These are phyloP conservation scores for Scutellaria galericulata DNA, from an alignment of 257 asterid genomes.

Conservation along the genomic window DNA sequence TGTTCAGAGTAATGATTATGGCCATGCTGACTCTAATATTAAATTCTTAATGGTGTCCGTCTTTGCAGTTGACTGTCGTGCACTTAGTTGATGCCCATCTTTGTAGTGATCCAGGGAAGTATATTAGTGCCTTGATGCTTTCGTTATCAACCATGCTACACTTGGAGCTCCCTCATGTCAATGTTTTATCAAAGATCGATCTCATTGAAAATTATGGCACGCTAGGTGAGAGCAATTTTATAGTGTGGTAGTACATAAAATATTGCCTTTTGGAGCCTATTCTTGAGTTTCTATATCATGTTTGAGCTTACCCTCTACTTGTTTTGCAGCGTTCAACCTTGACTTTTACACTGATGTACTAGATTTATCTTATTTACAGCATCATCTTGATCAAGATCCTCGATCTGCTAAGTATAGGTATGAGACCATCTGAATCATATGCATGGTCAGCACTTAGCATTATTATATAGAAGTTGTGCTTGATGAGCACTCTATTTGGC, in stretches of 20 bases:
- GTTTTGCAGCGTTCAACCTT: conserved; percentile 84
- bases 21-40: background rate
- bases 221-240: conserved; percentile 61
- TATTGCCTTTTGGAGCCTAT: conserved; percentile 27
- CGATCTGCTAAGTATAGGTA: conserved; percentile 86
- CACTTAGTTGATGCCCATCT: conserved; percentile 98
- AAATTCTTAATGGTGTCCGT: conserved; percentile 17
- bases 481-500: conserved; percentile 13
- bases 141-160: conserved; percentile 94
- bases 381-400: conserved; percentile 88
- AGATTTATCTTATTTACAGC: conserved; percentile 83
- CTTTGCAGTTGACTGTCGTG: conserved; percentile 86
- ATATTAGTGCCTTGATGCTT: conserved; percentile 87
- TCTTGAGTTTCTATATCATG: conserved; percentile 20
- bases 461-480: background rate
- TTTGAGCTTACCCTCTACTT: conserved; percentile 28
- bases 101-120: conserved; percentile 97
- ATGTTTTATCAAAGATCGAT: conserved; percentile 95
- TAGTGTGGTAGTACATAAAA: conserved; percentile 6
- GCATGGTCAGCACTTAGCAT: background rate
- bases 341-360: conserved; percentile 96
- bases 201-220: conserved; percentile 89
- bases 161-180: conserved; percentile 95
- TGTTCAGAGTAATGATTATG: conserved; percentile 11
- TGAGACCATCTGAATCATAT: conserved; percentile 10